These are phyloP conservation scores for Blastobotrys illinoisensis DNA, from an alignment of 1,139 yeast species.

Conservation along the genomic window DNA sequence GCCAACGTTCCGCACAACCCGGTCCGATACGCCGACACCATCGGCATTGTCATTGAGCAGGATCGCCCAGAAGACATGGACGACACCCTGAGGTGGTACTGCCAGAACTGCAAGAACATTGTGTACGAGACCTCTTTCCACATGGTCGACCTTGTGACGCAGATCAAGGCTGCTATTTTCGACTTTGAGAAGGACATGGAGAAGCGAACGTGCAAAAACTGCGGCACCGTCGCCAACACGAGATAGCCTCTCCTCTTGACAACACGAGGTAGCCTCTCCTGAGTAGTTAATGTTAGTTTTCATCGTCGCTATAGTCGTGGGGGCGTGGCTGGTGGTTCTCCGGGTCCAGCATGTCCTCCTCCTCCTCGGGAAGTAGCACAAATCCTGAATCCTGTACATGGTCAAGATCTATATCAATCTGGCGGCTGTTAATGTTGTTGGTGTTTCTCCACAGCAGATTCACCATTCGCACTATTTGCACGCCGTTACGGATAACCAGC, in stretches of 20 bases:
- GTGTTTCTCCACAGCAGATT: conserved; percentile 17
- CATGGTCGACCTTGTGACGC: conserved; percentile 81
- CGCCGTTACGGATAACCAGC: conserved; percentile 17
- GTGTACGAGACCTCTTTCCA: conserved; percentile 69
- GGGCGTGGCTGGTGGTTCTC: neutral
- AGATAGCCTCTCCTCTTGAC: neutral
- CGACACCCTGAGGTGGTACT: conserved; percentile 84
- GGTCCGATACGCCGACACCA: conserved; percentile 75
- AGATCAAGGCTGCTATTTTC: conserved; percentile 76
- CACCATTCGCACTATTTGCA: conserved; percentile 15
- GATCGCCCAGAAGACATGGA: conserved; percentile 69
- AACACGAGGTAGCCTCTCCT: neutral
- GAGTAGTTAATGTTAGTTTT: neutral
- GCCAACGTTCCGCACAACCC: conserved; percentile 88
- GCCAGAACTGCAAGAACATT: conserved; percentile 57
- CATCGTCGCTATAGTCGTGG: neutral
- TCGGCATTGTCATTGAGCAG: conserved; percentile 92
- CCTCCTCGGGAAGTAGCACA: conserved; percentile 17
- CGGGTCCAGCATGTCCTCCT: conserved; percentile 9
- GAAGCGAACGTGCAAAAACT: conserved; percentile 65
- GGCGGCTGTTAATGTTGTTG: conserved; percentile 13
- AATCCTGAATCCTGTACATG: conserved; percentile 19
- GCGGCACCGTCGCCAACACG: conserved; percentile 50
- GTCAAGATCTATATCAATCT: conserved; percentile 17
- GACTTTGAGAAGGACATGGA: conserved; percentile 58